Evolutionary conservation across 306 rosid species (phyloP), one percentile per base, ranked within the genome.

Genomic region (Aeschynomene evenia): DNA sequence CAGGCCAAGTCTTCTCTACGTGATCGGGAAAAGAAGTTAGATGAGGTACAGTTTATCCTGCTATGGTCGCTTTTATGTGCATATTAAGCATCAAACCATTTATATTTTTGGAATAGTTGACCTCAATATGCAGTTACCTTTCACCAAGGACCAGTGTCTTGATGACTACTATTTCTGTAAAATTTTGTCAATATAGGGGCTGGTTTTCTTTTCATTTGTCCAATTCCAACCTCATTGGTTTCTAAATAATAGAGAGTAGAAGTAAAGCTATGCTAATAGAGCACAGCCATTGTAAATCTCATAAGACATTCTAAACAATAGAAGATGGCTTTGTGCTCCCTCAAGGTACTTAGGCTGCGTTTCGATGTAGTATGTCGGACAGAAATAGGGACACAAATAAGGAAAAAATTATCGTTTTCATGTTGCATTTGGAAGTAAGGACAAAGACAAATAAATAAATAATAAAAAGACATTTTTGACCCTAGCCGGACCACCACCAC

Each of bases 1-100:
- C 95, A 88, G 80, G 98, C 97, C 57, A 94, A 94, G 82, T 94
- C 98, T 70, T 78, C 95, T 74, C 79, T 94, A 42, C 87, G 81
- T 73, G 96, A 94, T 60, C 98, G 98, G 67, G 98, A 94, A 78
- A 90, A 87, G 89, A 94, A 94, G 82, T 84, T 90, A 84, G 97
- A 94, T 16, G 97, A 90, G 98, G 98, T 91, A 80, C 68, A 31
- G 70, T 76, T 53, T 61, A 60, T 72, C 54, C 7, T 43, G 33
- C 29, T 28, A 5, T 50, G 20, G 53, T 42, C 26, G 75, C 74
- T 26, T 64, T 39, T 43, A 49, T 31, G 61, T 49, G 26, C 61
- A 48, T 55, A 57, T 63, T 50, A 39, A 68, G 50, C 39, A 72
- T 62, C 60, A 14, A 61, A 80, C 52, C 63, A 22, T 60, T 68